Conservation (phyloP, 345 rosid genomes). For the Camelina sativa region DNA sequence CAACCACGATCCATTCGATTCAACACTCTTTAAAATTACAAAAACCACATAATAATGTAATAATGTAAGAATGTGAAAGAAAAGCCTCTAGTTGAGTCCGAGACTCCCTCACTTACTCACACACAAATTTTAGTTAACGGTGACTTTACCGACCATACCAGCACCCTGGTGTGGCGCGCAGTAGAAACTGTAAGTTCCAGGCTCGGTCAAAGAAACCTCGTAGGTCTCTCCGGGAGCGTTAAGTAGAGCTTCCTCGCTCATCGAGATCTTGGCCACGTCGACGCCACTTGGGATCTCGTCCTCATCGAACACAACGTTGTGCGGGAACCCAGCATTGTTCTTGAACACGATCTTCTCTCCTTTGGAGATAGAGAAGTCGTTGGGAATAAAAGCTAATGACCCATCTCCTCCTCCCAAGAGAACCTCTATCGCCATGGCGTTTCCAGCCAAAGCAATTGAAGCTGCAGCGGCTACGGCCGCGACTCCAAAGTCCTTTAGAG, state of each 20-base stretch:
- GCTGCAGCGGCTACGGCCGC: slow-evolving; percentile 43
- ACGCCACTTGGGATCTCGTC: slow-evolving; percentile 92
- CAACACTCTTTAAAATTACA: slow-evolving; percentile 34
- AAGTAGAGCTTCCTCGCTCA: slow-evolving; percentile 72
- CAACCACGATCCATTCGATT: slow-evolving; percentile 27
- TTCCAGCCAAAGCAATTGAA: slow-evolving; percentile 67
- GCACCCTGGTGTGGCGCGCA: slow-evolving; percentile 98
- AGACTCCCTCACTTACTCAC: slow-evolving; percentile 27
- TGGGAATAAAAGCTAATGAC: slow-evolving; percentile 69
- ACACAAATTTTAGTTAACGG: slow-evolving; percentile 61
- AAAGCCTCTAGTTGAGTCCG: slow-evolving; percentile 18
- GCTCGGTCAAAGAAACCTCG: slow-evolving; percentile 71
- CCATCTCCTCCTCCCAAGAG: slow-evolving; percentile 80
- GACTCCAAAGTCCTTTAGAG: slow-evolving; percentile 43
- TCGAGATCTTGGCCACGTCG: slow-evolving; percentile 83
- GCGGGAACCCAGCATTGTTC: slow-evolving; percentile 97
- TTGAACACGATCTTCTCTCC: slow-evolving; percentile 96
- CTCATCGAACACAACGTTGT: slow-evolving; percentile 89
- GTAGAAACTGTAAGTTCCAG: slow-evolving; percentile 82
- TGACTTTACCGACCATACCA: slow-evolving; percentile 94
- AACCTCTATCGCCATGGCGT: slow-evolving; percentile 89
- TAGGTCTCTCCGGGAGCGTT: slow-evolving; percentile 77
- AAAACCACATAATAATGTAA: slow-evolving; percentile 16
- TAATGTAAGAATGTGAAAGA: slow-evolving; percentile 23
- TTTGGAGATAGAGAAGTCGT: slow-evolving; percentile 54